Base-by-base conservation (phyloP, 768 basidiomycete species). In the Leucosporidium creatinivorum region DNA sequence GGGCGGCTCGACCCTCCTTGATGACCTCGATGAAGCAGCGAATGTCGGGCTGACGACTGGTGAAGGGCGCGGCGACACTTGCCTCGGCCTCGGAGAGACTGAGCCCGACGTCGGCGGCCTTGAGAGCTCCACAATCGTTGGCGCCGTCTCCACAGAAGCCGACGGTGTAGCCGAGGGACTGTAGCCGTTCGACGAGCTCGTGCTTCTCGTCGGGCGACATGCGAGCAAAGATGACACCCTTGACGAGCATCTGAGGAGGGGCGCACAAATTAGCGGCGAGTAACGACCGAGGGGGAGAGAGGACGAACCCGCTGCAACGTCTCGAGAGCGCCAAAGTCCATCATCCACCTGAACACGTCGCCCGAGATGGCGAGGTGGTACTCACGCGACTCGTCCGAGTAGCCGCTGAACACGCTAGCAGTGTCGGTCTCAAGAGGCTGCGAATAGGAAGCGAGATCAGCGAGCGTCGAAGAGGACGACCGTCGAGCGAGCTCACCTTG, bases 161-260 rank as follows among this genome's bases (percentile, higher is more conserved):
- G 19, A 98, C 96, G 1, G 89, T 94, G 77, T 98, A 99, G 15
- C 94, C 96, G 28, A 99, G 83, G 3, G 84, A 82, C 74, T 98
- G 96, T 17, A 99, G 81, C 2, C 94, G 85, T 78, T 98, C 94
- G 23, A 99, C 91, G 23, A 98, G 86, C 77, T 99, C 96, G 73
- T 97, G 94, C 80, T 99, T 99, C 81, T 98, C 96, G 76, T 98
- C 96, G 0, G 96, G 96, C 13, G 96, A 99, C 96, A 99, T 98
- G 28, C 96, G 85, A 13, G 96, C 93, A 77, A 93, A 99, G 56
- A 98, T 87, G 77, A 96, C 91, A 2, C 93, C 86, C 78, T 94
- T 94, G 39, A 97, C 89, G 25, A 99, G 86, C 92, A 99, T 96
- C 94, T 97, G 63, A 1, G 15, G 21, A 1, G 63, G 0, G 23